A percentile compares a stretch with the other conserved stretches of the same genome.
These are phyloP conservation scores for Penicillium bovifimosum DNA, from an alignment of 495 filamentous ascomycete species.

Conservation along the genomic window DNA sequence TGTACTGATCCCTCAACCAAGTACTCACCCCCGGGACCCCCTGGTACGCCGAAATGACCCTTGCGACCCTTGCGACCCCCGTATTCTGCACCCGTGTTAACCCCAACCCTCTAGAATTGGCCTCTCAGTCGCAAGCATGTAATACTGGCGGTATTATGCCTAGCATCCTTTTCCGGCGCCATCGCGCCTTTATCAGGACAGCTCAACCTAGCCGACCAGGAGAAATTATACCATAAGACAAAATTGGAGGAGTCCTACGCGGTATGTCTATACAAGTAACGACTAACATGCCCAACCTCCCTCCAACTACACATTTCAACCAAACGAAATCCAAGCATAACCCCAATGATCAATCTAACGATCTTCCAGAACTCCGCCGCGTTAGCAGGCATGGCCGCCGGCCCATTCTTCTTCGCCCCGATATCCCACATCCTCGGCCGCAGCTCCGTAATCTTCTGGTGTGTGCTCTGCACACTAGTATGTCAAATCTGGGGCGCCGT, in stretches of 20 bases:
- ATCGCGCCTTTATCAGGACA: conserved; percentile 31
- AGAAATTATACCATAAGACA: conserved; percentile 25
- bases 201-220: conserved; percentile 28
- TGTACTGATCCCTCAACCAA: conserved; percentile 45
- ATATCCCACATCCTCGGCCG: conserved; percentile 35
- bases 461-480: conserved; percentile 27
- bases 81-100: no score
- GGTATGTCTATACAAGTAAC: conserved; percentile 11
- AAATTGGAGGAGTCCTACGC: conserved; percentile 23
- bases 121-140: conserved; percentile 38
- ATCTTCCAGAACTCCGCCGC: conserved; percentile 33
- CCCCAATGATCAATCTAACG: conserved; percentile 9
- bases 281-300: no score
- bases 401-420: conserved; percentile 41
- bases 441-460: conserved; percentile 43
- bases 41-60: conserved; percentile 22
- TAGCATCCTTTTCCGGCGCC: conserved; percentile 28
- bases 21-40: conserved; percentile 42
- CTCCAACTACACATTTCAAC: no score
- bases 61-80: neutral
- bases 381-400: conserved; percentile 37
- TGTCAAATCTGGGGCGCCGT: conserved; percentile 38
- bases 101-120: conserved; percentile 39
- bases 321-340: no score
- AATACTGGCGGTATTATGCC: conserved; percentile 27